phyloP scores from a whole-genome alignment of 1,284 basidiomycete genomes.

The Albatrellus sp. region DNA sequence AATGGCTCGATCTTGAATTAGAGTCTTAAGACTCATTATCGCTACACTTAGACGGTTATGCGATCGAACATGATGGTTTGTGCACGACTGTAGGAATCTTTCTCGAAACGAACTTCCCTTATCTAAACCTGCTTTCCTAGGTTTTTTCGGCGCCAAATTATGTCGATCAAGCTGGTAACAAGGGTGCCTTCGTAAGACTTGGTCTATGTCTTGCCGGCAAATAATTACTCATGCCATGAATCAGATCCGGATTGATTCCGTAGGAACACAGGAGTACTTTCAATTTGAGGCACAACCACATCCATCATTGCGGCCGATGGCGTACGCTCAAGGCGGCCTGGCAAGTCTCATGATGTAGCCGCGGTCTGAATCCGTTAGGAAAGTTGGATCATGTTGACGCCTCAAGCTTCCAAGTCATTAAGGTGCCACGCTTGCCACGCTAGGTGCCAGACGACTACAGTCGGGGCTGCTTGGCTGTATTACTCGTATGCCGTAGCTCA shows the following conservation, averaged over 20 bases:
- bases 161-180: slow-evolving; percentile 72
- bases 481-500: no score
- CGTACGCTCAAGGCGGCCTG: slow-evolving; percentile 61
- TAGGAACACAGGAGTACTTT: slow-evolving; percentile 64
- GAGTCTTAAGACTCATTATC: background rate
- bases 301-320: slow-evolving; percentile 89
- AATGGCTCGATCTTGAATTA: slow-evolving; percentile 12
- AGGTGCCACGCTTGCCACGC: no score
- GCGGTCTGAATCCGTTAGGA: background rate
- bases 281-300: slow-evolving; percentile 84
- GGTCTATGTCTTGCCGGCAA: slow-evolving; percentile 1
- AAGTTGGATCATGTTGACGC: no score
- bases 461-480: no score
- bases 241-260: slow-evolving; percentile 74
- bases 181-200: slow-evolving; percentile 63
- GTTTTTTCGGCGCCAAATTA: slow-evolving; percentile 81
- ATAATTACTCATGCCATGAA: slow-evolving; percentile 4
- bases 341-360: slow-evolving; percentile 47
- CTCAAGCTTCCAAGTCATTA: no score
- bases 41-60: slow-evolving; percentile 56
- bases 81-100: slow-evolving; percentile 63
- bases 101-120: slow-evolving; percentile 11
- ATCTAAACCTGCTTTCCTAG: slow-evolving; percentile 20
- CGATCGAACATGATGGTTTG: slow-evolving; percentile 80
- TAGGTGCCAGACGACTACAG: no score